Evolutionary conservation across 2,329 filamentous ascomycete genomes (phyloP), one percentile per base, ranked within the genome.

Genomic region (Trichoderma koningiopsis): DNA sequence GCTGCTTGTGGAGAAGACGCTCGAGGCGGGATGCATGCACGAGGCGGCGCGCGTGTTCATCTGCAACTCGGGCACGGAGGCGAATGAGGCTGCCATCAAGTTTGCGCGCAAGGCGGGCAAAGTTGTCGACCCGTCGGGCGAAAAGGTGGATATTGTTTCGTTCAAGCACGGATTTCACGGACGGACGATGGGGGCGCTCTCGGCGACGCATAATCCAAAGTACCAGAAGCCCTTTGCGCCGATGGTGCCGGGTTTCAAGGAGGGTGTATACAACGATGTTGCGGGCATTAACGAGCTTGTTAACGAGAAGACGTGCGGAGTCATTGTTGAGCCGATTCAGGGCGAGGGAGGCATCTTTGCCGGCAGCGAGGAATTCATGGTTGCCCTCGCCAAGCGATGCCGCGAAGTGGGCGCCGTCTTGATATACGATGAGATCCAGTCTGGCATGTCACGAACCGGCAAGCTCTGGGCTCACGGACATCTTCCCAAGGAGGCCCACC

Each of bases 391-490:
- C 70, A 87, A 87, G 77, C 88, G 94, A 70, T 97, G 94, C 80
- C 91, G 90, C 68, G 91, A 93, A 74, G 93, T 97, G 37, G 93
- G 93, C 63, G 94, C 95, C 1, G 88, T 98, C 4, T 83, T 99
- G 69, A 92, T 97, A 77, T 95, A 96, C 79, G 96, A 99, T 76
- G 96, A 99, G 84, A 99, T 99, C 72, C 96, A 99, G 81, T 97
- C 94, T 79, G 96, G 96, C 65, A 85, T 99, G 40, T 89, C 90
- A 31, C 90, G 96, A 64, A 98, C 96, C 1, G 96, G 96, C 43
- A 86, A 85, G 14, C 86, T 99, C 75, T 99, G 96, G 96, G 96
- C 96, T 0, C 95, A 99, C 77, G 86, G 85, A 13, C 84, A 85
- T 69, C 86, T 96, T 29, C 91, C 92, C 43, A 83, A 86, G 74